Conservation (phyloP, 306 rosid genomes). For the Begonia fuchsioides region DNA sequence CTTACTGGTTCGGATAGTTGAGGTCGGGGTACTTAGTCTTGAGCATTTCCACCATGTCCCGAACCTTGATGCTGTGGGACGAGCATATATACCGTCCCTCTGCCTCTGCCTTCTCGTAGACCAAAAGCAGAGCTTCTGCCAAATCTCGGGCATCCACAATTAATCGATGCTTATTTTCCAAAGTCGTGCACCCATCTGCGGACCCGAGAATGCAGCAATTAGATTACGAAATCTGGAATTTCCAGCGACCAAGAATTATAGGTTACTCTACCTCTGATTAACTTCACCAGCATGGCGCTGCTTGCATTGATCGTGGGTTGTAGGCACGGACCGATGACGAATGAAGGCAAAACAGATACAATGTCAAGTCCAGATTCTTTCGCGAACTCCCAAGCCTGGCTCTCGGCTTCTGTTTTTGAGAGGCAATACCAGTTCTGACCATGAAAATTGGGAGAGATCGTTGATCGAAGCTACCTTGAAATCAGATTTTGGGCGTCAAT, state of each 20-base stretch:
- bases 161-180: slow-evolving; percentile 31
- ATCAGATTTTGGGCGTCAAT: neutral
- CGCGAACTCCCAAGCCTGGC: slow-evolving; percentile 43
- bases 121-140: slow-evolving; percentile 45
- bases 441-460: neutral
- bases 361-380: slow-evolving; percentile 29
- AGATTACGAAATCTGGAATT: neutral
- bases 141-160: slow-evolving; percentile 54
- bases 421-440: slow-evolving; percentile 62
- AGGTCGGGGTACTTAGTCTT: slow-evolving; percentile 37
- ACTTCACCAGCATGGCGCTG: slow-evolving; percentile 29
- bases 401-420: slow-evolving; percentile 71
- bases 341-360: slow-evolving; percentile 42
- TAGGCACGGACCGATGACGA: slow-evolving; percentile 40
- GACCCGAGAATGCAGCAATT: neutral
- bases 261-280: slow-evolving; percentile 40
- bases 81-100: slow-evolving; percentile 59
- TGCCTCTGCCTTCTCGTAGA: slow-evolving; percentile 52
- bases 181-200: slow-evolving; percentile 30
- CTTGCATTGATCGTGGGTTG: slow-evolving; percentile 51
- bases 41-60: slow-evolving; percentile 39
- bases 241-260: neutral
- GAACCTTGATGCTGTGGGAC: slow-evolving; percentile 15
- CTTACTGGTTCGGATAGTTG: slow-evolving; percentile 34
- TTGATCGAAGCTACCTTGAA: neutral